Evolutionary conservation across 805 yeast genomes (phyloP), one percentile per base, ranked within the genome.

Genomic region (Pichia gijzeniarum): DNA sequence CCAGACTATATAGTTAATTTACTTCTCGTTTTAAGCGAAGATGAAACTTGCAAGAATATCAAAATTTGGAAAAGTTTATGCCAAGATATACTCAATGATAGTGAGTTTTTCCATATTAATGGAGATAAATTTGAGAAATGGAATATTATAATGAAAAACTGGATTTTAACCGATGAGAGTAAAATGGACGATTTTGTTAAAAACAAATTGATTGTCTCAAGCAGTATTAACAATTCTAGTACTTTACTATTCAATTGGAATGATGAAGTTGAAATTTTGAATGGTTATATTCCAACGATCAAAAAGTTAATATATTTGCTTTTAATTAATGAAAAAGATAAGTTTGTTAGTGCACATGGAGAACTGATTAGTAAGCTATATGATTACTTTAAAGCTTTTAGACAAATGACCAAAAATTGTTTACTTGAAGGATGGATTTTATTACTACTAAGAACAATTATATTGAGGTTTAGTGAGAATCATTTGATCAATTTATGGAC

Each of bases 401-500:
- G 67, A 52, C 48, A 48, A 22, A 40, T 49, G 28, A 40, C 45
- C 2, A 48, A 48, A 35, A 53, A 59, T 27, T 51, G 53, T 57
- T 41, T 57, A 9, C 53, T 74, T 47, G 57, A 63, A 17, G 58
- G 67, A 3, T 79, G 77, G 40, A 65, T 80, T 1, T 76, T 79
- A 53, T 55, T 76, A 8, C 64, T 87, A 25, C 56, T 91, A 35
- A 70, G 98, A 43, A 83, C 80, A 0, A 62, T 89, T 10, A 61
- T 83, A 2, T 57, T 88, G 51, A 76, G 73, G 49, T 82, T 80
- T 49, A 75, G 80, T 20, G 79, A 77, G 37, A 63, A 77, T 17
- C 89, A 85, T 56, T 67, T 90, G 40, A 65, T 75, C 10, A 77
- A 85, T 10, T 67, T 78, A 45, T 89, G 96, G 95, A 73, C 82